Base-by-base conservation (phyloP, 148 eudicot species). In the Nepenthes gracilis region DNA sequence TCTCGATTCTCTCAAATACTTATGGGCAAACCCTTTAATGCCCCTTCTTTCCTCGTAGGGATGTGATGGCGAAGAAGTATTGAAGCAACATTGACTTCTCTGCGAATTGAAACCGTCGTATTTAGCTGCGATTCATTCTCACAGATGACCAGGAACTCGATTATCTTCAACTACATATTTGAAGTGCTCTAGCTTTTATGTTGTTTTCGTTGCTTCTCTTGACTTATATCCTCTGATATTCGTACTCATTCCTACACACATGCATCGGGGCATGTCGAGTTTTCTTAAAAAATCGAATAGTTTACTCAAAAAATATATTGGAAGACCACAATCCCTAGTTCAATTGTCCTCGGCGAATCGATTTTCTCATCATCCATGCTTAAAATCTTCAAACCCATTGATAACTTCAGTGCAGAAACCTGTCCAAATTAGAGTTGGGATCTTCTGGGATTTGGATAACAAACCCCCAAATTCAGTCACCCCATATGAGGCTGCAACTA, bases 401-500 rank as follows among this genome's bases (percentile, higher is more conserved):
- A 2, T 2, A 47, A 60, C 66, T 52, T 55, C 53, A 35, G 59
- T 38, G 38, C 63, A 61, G 51, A 74, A 54, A 55, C 43, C 6
- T 63, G 49, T 78, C 8, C 75, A 59, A 49, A 64, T 59, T 32
- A 80, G 65, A 56, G 81, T 86, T 33, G 97, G 80, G 9, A 77
- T 90, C 35, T 90, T 90, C 58, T 90, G 97, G 97, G 97, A 90
- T 68, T 75, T 90, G 58, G 86, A 84, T 55, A 90, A 90, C 76
- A 86, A 84, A 67, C 88, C 95, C 36, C 97, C 95, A 15, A 90
- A 75, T 49, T 71, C 83, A 57, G 58, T 72, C 14, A 69, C 86
- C 12, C 88, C 90, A 1, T 84, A 66, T 66, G 91, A 84, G 54
- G 95, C 88, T 12, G 91, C 88, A 5, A 51, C 68, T 51, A 71